Evolutionary conservation across 129 eudicot species (phyloP).

Genomic region (Centaurea solstitialis): DNA sequence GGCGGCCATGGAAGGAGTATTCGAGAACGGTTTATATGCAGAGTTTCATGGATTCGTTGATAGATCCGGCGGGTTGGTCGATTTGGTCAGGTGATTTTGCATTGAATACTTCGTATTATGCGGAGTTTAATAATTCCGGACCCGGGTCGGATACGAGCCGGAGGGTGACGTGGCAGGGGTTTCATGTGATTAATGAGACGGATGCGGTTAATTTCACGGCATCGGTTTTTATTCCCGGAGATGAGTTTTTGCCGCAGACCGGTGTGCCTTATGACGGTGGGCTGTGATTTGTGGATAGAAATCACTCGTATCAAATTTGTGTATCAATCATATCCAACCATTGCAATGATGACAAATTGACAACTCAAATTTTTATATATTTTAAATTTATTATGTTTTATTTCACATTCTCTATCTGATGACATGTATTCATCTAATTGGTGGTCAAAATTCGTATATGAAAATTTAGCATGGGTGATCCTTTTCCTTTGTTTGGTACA

Average conservation of each 20-base stretch:
- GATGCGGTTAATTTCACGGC: conserved; percentile 56
- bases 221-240: conserved; percentile 44
- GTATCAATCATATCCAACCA: too few relatives aligned
- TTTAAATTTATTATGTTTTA: too few relatives aligned
- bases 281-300: conserved; percentile 26
- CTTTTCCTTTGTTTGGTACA: too few relatives aligned
- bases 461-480: too few relatives aligned
- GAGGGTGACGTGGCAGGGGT: conserved; percentile 60
- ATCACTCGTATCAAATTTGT: too few relatives aligned
- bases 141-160: conserved; percentile 49
- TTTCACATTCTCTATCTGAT: too few relatives aligned
- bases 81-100: conserved; percentile 63
- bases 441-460: too few relatives aligned
- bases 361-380: too few relatives aligned
- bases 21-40: conserved; percentile 47
- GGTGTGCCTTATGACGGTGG: conserved; percentile 51
- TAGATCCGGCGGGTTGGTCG: conserved; percentile 53
- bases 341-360: too few relatives aligned
- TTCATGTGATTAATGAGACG: conserved; percentile 35
- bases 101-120: conserved; percentile 55
- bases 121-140: conserved; percentile 54
- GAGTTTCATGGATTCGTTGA: conserved; percentile 49
- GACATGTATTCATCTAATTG: too few relatives aligned
- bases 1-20: conserved; percentile 68
- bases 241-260: conserved; percentile 51